Base-by-base conservation (phyloP, 23 red algal genomes). In the Gracilaria gracilis region DNA sequence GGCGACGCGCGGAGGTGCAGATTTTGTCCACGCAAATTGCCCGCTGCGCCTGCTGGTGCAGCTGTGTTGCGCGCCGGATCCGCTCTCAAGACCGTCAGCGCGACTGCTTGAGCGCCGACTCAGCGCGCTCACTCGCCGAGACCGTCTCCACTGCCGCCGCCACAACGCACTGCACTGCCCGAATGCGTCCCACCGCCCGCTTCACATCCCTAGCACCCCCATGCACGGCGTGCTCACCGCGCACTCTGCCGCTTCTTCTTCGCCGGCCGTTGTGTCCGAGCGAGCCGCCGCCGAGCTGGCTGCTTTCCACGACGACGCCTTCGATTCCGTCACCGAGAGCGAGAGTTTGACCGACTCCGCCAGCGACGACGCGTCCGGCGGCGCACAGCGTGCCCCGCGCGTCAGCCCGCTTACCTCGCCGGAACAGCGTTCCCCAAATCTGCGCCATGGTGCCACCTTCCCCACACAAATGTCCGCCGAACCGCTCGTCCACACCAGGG, bases 401-500 rank as follows among this genome's bases (percentile, higher is more conserved):
- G 62, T 20, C 29, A 88, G 84, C 50, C 84, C 84, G 40, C 36
- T 88, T 5, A 88, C 84, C 29, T 59, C 84, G 28, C 84, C 84
- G 9, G 84, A 78, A 48, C 67, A n/a, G 6, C 67, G 69, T 13
- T 88, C 84, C 0, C 79, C 53, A 4, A 42, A 0, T 37, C 9
- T 77, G 23, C 79, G 54, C 9, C 9, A 82, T 38, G 48, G 27
- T 29, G 20, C 55, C 29, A 1, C 47, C 16, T 54, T 38, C n/a
- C 2, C 20, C 25, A 1, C 1, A 27, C 19, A 7, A 4, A 12
- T 31, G 54, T 19, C 25, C 42, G 14, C 47, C 19, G 37, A 32
- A 2, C 3, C 46, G 47, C 24, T 20, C 1, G 7, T 54, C 2
- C 76, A 54, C 16, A 29, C 47, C 33, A 15, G 47, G 9, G 8